These are phyloP conservation scores for Phytophthora boehmeriae DNA, from an alignment of 352 stramenopile genomes.

Conservation along the genomic window DNA sequence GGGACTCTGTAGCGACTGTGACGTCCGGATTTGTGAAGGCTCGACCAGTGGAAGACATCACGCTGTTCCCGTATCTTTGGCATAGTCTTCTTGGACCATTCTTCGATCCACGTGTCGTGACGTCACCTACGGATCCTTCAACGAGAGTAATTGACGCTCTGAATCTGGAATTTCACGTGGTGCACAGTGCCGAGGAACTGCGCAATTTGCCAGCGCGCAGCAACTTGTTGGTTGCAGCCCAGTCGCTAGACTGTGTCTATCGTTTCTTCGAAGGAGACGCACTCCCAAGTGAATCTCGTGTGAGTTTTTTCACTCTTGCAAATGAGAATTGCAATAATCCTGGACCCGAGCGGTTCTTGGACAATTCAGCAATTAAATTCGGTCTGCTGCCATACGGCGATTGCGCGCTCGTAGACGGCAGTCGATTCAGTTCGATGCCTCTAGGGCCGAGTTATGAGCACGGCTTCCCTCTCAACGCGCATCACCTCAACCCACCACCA, in stretches of 20 bases:
- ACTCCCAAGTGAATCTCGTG: constrained; percentile 26
- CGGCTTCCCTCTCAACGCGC: constrained; percentile 59
- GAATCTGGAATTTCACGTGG: constrained; percentile 45
- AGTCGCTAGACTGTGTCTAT: constrained; percentile 38
- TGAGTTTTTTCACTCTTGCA: constrained; percentile 53
- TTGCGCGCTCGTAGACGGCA: constrained; percentile 59
- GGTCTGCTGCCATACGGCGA: constrained; percentile 67
- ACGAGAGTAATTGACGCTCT: constrained; percentile 30
- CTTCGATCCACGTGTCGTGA: constrained; percentile 41
- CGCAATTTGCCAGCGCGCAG: constrained; percentile 31
- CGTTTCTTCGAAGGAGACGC: constrained; percentile 23
- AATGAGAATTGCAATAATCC: constrained; percentile 70
- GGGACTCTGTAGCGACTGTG: constrained; percentile 11
- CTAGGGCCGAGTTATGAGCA: constrained; percentile 69
- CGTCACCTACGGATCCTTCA: constrained; percentile 21
- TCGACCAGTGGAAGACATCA: constrained; percentile 51
- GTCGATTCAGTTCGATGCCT: constrained; percentile 52
- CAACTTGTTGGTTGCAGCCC: constrained; percentile 47
- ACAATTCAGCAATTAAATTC: constrained; percentile 47
- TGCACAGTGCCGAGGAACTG: constrained; percentile 46
- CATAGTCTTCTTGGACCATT: constrained; percentile 54
- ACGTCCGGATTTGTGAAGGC: constrained; percentile 37
- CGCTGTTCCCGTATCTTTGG: constrained; percentile 67
- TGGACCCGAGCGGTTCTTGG: constrained; percentile 26
- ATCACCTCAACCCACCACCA: constrained; percentile 30